A percentile compares a stretch with the other conserved stretches of the same genome.
These are phyloP conservation scores for Aspergillus funiculosus DNA, from an alignment of 495 filamentous ascomycete genomes.

Conservation along the genomic window DNA sequence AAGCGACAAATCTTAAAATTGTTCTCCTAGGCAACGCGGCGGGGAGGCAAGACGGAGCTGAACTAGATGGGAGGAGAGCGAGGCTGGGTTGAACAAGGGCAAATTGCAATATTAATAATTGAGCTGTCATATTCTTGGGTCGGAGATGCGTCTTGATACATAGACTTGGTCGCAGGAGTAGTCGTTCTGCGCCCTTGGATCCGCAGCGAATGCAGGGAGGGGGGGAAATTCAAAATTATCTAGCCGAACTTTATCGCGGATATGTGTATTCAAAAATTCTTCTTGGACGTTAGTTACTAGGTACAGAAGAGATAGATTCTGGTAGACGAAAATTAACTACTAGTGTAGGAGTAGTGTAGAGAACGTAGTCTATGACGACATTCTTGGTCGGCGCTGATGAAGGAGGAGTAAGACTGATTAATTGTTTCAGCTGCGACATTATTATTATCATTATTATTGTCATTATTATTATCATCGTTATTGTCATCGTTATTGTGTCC, in stretches of 20 bases:
- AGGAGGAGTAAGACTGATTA: neutral
- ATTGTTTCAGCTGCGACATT: neutral
- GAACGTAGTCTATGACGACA: constrained; percentile 9
- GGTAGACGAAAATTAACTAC: neutral
- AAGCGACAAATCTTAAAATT: neutral
- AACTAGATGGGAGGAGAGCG: neutral
- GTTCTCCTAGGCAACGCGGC: neutral
- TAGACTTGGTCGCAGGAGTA: neutral
- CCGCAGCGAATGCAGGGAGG: neutral
- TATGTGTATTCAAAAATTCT: constrained; percentile 1
- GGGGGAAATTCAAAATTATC: constrained; percentile 1
- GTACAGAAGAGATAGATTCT: constrained; percentile 1
- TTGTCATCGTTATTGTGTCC: too few species aligned
- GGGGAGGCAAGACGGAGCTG: neutral
- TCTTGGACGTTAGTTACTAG: too few species aligned
- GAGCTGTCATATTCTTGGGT: constrained; percentile 12
- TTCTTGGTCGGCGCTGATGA: neutral
- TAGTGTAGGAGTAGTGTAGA: neutral
- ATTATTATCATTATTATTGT: neutral
- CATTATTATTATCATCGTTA: neutral
- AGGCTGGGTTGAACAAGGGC: constrained; percentile 5
- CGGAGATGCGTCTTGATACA: constrained; percentile 3
- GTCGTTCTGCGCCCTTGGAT: neutral
- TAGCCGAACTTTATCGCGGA: neutral
- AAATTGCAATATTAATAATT: neutral